Conservation (phyloP, 2,329 filamentous ascomycete genomes). For the Penicillium sclerotigenum region DNA sequence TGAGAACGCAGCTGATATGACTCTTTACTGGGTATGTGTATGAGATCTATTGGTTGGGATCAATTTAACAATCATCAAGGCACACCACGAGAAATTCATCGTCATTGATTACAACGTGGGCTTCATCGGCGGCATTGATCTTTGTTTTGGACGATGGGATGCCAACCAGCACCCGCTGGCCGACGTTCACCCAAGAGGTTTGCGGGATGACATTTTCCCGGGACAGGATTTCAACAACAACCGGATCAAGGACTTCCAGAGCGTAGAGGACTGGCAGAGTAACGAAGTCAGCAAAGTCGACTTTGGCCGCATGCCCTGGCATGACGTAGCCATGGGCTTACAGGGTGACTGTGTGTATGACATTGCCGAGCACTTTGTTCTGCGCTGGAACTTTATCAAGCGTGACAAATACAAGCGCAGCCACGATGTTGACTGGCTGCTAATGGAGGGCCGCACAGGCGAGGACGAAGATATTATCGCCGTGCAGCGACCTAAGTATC, state of each 20-base stretch:
- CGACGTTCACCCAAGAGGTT: constrained; percentile 80
- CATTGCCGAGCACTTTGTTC: constrained; percentile 90
- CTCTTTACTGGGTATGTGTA: constrained; percentile 72
- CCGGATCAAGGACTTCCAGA: constrained; percentile 90
- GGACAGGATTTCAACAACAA: constrained; percentile 99
- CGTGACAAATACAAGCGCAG: constrained; percentile 97
- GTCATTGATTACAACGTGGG: constrained; percentile 88
- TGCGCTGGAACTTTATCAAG: constrained; percentile 96
- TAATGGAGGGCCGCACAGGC: constrained; percentile 70
- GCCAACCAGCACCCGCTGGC: constrained; percentile 77
- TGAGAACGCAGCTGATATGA: constrained; percentile 93
- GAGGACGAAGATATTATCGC: constrained; percentile 81
- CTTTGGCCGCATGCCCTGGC: constrained; percentile 96
- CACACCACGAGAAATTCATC: constrained; percentile 96
- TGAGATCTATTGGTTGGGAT: neutral
- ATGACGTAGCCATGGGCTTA: constrained; percentile 91
- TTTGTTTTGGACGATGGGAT: constrained; percentile 97
- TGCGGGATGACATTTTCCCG: constrained; percentile 81
- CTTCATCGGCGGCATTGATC: constrained; percentile 89
- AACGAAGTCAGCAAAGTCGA: constrained; percentile 91
- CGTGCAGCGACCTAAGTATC: constrained; percentile 84
- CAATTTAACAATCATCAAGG: constrained; percentile 40
- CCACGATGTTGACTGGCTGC: constrained; percentile 77
- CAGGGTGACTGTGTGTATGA: constrained; percentile 87
- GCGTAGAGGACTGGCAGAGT: constrained; percentile 84